Base-by-base conservation (phyloP, 2,329 filamentous ascomycete genomes). In the Cytospora leucostoma region DNA sequence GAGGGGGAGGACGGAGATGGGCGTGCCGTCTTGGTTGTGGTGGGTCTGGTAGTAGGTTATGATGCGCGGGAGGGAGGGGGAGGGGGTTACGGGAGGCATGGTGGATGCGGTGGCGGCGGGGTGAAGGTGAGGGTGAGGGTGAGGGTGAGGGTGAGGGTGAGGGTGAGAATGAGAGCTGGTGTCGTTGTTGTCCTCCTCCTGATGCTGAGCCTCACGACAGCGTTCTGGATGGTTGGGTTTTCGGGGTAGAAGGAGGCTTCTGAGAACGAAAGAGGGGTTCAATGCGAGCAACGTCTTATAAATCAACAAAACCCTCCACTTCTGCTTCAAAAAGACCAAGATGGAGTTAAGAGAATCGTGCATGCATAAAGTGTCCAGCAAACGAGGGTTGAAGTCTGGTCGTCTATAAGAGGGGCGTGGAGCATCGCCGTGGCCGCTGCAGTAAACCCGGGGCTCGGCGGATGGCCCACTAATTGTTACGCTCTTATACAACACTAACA, bases 11-110 rank as follows among this genome's bases (percentile, higher is more conserved):
- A 80, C 70, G 17, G 77, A 79, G 62, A 79, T 75, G 40, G 71
- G 71, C 2, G 71, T 70, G 55, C 75, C 75, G 17, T 74, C 70
- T 19, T 70, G 67, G 51, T 74, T 71, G 68, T 80, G 77, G 69
- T 76, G 78, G 6, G 79, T 80, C 68, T 81, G 79, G 67, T 75
- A 75, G 71, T 76, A 77, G 40, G 71, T 70, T 54, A 77, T 72
- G 53, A 77, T 68, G 33, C 73, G 70, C 7, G 73, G 73, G 34
- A 71, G 66, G 50, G 68, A 59, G 6, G 65, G 67, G 38, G 56
- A 12, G 49, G 65, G 66, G 27, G 68, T 72, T 8, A 74, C 55
- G n/a, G 72, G 73, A 11, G 72, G 67, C 70, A 76, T 73, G 47
- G 63, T 67, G 21, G 34, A 13, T 2, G 44, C n/a, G n/a, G 38